Evolutionary conservation across 495 filamentous ascomycete species (phyloP).

Genomic region (Schizothecium vesticola): DNA sequence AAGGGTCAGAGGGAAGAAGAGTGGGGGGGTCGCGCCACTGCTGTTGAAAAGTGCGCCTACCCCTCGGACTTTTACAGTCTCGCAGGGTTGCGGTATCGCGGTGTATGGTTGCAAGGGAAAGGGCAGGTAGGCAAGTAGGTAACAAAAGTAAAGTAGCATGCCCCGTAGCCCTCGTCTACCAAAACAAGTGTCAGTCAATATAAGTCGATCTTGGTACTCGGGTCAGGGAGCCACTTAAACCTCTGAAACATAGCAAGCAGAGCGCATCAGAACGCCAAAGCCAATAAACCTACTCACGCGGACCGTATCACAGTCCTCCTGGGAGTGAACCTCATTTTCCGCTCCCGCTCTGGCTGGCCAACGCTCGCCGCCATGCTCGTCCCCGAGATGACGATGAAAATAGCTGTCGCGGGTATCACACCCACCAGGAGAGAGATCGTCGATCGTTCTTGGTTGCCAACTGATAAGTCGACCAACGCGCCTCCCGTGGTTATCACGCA

Average conservation of each 20-base stretch:
- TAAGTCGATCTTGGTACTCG: slow-evolving; percentile 22
- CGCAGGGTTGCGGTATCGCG: neutral
- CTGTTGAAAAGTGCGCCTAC: neutral
- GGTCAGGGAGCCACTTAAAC: slow-evolving; percentile 14
- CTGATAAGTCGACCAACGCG: neutral
- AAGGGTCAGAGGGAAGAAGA: neutral
- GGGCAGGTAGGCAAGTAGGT: neutral
- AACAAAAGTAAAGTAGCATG: neutral
- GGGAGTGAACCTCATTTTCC: slow-evolving; percentile 23
- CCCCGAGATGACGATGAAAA: slow-evolving; percentile 8
- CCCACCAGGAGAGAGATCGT: neutral
- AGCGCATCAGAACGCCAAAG: neutral
- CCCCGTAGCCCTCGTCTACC: neutral
- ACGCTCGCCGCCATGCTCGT: neutral
- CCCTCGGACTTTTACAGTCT: neutral
- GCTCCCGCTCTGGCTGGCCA: neutral
- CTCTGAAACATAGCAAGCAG: neutral
- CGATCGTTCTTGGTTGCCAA: neutral
- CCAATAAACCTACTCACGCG: slow-evolving; percentile 9
- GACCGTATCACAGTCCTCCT: neutral
- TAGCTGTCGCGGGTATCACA: slow-evolving; percentile 3
- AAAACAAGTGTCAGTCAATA: slow-evolving; percentile 2
- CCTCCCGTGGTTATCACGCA: neutral
- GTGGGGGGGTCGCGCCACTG: slow-evolving; percentile 1
- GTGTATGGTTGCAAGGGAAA: neutral